phyloP scores from a whole-genome alignment of 441 rosid species.

The Macaranga tanarius region DNA sequence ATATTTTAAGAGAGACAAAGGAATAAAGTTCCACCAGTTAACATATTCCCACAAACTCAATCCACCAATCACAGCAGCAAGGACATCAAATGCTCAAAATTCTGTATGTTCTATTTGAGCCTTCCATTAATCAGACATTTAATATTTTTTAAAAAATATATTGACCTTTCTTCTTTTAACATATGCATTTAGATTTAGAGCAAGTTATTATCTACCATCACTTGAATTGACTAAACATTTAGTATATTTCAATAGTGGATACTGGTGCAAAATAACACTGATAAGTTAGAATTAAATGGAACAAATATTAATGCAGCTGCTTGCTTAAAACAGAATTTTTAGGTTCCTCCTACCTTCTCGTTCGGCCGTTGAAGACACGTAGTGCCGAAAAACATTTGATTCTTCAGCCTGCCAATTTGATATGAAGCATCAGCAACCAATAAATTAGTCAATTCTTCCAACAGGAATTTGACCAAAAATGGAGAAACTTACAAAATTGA shows the following conservation, averaged over 20 bases:
- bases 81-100: background rate
- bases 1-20: background rate
- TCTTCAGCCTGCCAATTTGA: constrained; percentile 63
- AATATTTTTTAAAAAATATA: background rate
- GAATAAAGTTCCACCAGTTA: background rate
- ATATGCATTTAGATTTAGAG: background rate
- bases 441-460: constrained; percentile 1
- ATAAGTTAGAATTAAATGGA: too few species aligned
- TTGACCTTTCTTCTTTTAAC: background rate
- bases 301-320: background rate
- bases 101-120: background rate
- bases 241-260: background rate
- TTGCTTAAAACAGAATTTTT: constrained; percentile 12
- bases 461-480: constrained; percentile 14
- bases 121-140: background rate
- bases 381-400: constrained; percentile 73
- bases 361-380: constrained; percentile 76
- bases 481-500: constrained; percentile 47
- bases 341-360: constrained; percentile 74
- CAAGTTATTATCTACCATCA: too few species aligned
- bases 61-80: background rate
- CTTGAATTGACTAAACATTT: background rate
- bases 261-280: background rate
- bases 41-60: background rate
- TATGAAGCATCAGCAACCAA: constrained; percentile 13